phyloP scores from a whole-genome alignment of 2,329 filamentous ascomycete genomes.

The Pyrenophora teres region DNA sequence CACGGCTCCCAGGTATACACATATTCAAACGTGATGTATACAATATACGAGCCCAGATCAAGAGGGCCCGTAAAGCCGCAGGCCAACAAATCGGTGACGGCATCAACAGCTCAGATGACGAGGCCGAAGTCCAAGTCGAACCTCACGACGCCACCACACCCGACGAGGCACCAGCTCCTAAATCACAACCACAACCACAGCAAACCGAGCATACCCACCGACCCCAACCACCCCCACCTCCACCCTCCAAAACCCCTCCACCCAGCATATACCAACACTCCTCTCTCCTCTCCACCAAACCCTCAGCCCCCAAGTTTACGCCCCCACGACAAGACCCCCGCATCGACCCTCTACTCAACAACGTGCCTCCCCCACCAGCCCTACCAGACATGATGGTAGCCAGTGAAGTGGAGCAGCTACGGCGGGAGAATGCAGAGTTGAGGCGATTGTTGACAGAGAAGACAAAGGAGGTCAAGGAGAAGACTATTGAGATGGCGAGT shows the following conservation, averaged over 20 bases:
- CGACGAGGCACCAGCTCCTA: no score
- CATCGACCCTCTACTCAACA: conserved; percentile 30
- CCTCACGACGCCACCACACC: neutral
- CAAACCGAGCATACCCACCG: neutral
- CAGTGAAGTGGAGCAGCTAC: conserved; percentile 27
- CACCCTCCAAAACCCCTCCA: neutral
- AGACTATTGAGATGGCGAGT: conserved; percentile 31
- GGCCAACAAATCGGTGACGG: conserved; percentile 34
- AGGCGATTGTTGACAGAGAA: conserved; percentile 22
- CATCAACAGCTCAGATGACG: conserved; percentile 22
- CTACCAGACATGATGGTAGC: neutral
- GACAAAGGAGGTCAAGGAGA: conserved; percentile 35
- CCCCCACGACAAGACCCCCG: conserved; percentile 2
- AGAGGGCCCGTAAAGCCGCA: conserved; percentile 36
- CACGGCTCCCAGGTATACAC: conserved; percentile 37
- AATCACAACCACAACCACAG: neutral
- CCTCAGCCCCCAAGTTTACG: neutral
- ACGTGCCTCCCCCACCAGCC: conserved; percentile 13
- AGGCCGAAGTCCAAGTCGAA: conserved; percentile 6
- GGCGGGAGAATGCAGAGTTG: conserved; percentile 30
- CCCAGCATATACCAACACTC: neutral
- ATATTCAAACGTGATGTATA: conserved; percentile 47
- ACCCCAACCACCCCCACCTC: neutral
- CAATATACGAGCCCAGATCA: conserved; percentile 44
- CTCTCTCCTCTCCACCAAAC: neutral